Conservation (phyloP, 1,284 basidiomycete species). For the Cryptococcus maquisensis region DNA sequence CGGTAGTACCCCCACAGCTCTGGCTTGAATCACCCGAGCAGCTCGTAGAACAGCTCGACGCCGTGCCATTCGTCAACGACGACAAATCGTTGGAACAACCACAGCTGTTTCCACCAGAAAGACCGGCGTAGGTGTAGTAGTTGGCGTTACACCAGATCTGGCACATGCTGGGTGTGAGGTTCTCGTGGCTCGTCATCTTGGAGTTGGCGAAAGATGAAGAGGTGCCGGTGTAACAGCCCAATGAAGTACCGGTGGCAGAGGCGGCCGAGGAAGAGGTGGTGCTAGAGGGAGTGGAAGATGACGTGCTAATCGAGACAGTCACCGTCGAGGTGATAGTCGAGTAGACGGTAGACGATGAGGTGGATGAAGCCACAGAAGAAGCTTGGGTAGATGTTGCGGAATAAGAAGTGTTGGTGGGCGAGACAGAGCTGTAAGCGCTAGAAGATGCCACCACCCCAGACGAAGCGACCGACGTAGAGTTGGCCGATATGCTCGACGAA, state of each 20-base stretch:
- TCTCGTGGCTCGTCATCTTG: conserved; percentile 22
- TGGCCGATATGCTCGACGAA: no score
- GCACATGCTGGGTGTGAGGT: conserved; percentile 26
- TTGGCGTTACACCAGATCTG: conserved; percentile 33
- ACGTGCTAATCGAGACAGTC: background rate
- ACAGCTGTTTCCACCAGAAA: conserved; percentile 24
- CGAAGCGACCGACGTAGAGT: no score
- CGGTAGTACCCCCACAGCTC: conserved; percentile 27
- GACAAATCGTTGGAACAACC: conserved; percentile 21
- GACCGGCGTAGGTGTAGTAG: conserved; percentile 22
- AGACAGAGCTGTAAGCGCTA: background rate
- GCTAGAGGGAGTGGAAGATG: background rate
- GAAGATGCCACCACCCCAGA: background rate
- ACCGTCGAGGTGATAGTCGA: background rate
- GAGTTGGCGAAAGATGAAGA: conserved; percentile 12
- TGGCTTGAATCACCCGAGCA: conserved; percentile 26
- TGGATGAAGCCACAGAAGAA: background rate
- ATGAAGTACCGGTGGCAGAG: conserved; percentile 9
- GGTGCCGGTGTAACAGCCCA: conserved; percentile 21
- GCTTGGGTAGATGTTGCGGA: background rate
- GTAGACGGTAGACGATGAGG: background rate
- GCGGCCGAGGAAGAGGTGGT: conserved; percentile 14
- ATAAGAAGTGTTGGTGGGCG: no score
- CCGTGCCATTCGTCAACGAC: conserved; percentile 13
- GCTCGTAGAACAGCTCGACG: conserved; percentile 19